These are phyloP conservation scores for Ophiobolus disseminans DNA, from an alignment of 2,329 filamentous ascomycete species.

Conservation along the genomic window DNA sequence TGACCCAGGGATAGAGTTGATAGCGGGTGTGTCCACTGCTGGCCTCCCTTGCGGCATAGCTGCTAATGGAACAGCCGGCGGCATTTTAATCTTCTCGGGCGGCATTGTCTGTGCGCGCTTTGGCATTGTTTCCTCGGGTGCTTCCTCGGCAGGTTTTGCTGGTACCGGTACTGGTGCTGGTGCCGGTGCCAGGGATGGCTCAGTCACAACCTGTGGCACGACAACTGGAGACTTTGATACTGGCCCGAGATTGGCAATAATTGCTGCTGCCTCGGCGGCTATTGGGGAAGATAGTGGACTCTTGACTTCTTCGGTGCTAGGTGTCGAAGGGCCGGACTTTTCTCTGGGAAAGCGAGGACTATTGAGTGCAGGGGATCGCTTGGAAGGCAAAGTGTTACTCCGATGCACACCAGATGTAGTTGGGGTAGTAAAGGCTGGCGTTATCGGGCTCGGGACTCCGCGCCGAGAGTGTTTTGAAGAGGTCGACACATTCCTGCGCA, in stretches of 20 bases:
- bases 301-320: conserved; percentile 45
- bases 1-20: conserved; percentile 62
- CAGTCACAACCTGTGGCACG: conserved; percentile 1
- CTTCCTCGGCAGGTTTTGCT: conserved; percentile 13
- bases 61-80: conserved; percentile 18
- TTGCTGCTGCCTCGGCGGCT: conserved; percentile 18
- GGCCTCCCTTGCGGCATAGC: conserved; percentile 28
- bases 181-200: conserved; percentile 3
- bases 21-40: conserved; percentile 36
- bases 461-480: conserved; percentile 85
- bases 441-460: conserved; percentile 69
- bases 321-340: conserved; percentile 62
- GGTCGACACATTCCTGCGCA: conserved; percentile 88
- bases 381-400: conserved; percentile 94
- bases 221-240: conserved; percentile 8
- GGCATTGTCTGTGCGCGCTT: conserved; percentile 30
- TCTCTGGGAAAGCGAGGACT: conserved; percentile 40
- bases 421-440: conserved; percentile 39
- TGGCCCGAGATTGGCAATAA: conserved; percentile 14
- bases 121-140: conserved; percentile 10
- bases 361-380: conserved; percentile 76
- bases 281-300: conserved; percentile 26
- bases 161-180: conserved; percentile 7
- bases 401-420: conserved; percentile 67
- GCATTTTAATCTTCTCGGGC: conserved; percentile 34